Conservation (phyloP, 148 eudicot species). For the Rhododendron griersonianum region DNA sequence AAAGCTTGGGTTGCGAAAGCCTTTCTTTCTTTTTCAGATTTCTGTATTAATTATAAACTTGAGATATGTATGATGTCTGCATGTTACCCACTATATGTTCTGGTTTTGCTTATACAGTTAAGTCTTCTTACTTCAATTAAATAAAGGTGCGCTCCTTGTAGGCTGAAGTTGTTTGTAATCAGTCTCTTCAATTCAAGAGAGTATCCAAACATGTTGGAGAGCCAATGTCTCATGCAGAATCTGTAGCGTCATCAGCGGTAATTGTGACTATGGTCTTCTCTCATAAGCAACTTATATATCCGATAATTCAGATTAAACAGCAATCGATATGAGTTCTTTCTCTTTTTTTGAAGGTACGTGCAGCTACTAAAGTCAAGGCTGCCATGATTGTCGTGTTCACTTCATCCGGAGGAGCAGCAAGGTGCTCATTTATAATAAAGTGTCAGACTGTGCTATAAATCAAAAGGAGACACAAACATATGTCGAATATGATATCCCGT, state of each 20-base stretch:
- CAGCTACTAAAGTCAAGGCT: conserved; percentile 49
- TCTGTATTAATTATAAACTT: neutral
- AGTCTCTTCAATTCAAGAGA: conserved; percentile 42
- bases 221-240: conserved; percentile 52
- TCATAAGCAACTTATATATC: neutral
- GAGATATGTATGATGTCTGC: neutral
- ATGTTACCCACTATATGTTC: neutral
- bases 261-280: neutral
- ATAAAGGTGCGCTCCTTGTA: conserved; percentile 18
- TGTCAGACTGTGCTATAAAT: neutral
- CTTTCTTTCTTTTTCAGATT: neutral
- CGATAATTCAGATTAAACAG: neutral
- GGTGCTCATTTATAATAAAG: conserved; percentile 21
- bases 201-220: conserved; percentile 43
- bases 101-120: neutral
- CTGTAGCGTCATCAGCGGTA: conserved; percentile 74
- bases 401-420: conserved; percentile 55
- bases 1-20: neutral
- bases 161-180: conserved; percentile 57
- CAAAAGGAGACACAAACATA: neutral
- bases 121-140: neutral
- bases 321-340: neutral
- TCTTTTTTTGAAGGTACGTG: conserved; percentile 35
- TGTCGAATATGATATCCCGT: neutral
- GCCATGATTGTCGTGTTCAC: conserved; percentile 58